These are phyloP conservation scores for Paecilomyces niveus DNA, from an alignment of 2,329 filamentous ascomycete species.

Conservation along the genomic window DNA sequence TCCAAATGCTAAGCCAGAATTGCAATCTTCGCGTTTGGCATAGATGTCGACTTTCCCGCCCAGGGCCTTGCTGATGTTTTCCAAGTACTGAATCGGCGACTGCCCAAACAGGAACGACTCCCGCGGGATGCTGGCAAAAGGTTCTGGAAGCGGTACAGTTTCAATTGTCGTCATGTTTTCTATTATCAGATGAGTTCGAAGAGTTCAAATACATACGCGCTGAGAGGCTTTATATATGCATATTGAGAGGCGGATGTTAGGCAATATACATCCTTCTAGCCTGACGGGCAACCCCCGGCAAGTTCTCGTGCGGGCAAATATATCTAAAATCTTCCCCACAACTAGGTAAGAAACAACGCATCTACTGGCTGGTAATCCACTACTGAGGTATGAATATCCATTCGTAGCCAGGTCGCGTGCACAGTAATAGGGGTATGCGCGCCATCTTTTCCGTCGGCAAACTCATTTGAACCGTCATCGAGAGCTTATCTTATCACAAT, in stretches of 20 bases:
- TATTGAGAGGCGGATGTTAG: neutral
- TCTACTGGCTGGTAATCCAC: no score
- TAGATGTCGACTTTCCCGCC: slow-evolving; percentile 56
- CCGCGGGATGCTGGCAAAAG: neutral
- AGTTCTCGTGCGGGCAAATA: neutral
- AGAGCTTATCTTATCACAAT: neutral
- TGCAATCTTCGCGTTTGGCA: slow-evolving; percentile 66
- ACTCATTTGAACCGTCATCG: neutral
- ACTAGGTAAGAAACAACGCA: no score
- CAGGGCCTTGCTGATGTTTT: slow-evolving; percentile 51
- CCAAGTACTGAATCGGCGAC: neutral
- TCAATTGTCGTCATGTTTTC: neutral
- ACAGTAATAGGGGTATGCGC: neutral
- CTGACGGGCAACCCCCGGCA: neutral
- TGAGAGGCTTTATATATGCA: neutral
- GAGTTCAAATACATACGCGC: neutral
- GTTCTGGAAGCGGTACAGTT: neutral
- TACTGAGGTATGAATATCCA: neutral
- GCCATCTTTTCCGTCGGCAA: neutral
- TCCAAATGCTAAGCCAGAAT: slow-evolving; percentile 59
- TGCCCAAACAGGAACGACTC: neutral
- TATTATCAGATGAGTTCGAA: neutral
- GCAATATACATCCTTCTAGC: neutral
- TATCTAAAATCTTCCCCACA: neutral
- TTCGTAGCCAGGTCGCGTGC: no score